Percentiles rank a stretch among this genome's conserved stretches.
phyloP scores from a whole-genome alignment of 208 protist species.

The Trypanosoma mega region DNA sequence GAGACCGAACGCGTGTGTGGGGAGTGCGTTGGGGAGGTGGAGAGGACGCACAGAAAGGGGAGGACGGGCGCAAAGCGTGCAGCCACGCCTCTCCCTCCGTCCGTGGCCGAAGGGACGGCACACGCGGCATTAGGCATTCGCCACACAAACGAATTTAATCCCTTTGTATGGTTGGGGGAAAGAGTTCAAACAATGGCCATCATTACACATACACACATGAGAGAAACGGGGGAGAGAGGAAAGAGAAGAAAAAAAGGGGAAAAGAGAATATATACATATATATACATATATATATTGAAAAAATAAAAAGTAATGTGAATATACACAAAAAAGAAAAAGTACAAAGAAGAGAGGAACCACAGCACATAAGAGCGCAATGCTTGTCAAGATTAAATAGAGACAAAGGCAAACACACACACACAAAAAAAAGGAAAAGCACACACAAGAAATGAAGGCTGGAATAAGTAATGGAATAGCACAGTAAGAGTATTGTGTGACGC shows the following conservation, averaged over 20 bases:
- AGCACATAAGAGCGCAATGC: too few species aligned
- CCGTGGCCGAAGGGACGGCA: not conserved
- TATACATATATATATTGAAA: too few species aligned
- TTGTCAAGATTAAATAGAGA: too few species aligned
- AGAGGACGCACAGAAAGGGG: too few species aligned
- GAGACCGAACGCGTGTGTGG: not conserved
- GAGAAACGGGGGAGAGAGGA: not conserved
- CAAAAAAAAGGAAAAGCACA: too few species aligned
- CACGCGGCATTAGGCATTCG: constrained; percentile 4
- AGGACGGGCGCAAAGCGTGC: too few species aligned
- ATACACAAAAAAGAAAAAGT: not conserved
- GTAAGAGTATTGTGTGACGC: too few species aligned
- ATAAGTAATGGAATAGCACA: too few species aligned
- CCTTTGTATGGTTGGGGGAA: too few species aligned
- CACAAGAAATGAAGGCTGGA: too few species aligned
- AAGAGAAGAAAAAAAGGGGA: not conserved
- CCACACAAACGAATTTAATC: too few species aligned
- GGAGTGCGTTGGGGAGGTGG: not conserved
- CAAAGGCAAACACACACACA: constrained; percentile 6
- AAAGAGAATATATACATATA: not conserved
- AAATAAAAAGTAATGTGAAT: not conserved
- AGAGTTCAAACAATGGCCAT: not conserved
- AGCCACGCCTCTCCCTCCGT: not conserved
- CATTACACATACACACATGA: not conserved
- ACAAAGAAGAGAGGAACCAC: not conserved